Conservation (phyloP, 2,329 filamentous ascomycete species). For the Coniella vitis region DNA sequence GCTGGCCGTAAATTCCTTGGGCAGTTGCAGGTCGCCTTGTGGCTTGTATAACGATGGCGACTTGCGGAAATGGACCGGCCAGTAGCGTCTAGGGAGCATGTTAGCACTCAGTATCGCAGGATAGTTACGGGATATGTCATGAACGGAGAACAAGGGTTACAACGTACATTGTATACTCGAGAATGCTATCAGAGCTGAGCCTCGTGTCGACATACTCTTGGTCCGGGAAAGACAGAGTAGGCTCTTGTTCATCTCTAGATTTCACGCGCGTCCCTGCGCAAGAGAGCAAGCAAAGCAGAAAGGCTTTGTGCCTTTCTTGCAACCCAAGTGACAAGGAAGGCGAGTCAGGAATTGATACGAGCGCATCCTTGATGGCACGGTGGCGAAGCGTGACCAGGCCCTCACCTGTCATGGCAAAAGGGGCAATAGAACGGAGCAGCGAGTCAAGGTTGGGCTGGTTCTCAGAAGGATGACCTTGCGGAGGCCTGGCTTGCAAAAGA, state of each 20-base stretch:
- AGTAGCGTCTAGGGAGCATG: not conserved
- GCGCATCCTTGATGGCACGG: conserved; percentile 2
- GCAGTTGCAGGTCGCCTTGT: not conserved
- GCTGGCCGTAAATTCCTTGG: not conserved
- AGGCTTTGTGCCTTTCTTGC: not conserved
- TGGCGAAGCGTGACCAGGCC: not conserved
- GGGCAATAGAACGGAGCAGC: not conserved
- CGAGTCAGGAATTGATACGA: not conserved
- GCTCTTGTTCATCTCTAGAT: not conserved
- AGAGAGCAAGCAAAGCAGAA: not conserved
- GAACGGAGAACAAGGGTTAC: not conserved
- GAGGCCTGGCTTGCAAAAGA: not conserved
- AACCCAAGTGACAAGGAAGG: not conserved
- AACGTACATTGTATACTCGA: not conserved
- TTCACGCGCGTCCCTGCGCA: not conserved
- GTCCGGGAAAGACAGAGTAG: not conserved
- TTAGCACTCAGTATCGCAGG: not conserved
- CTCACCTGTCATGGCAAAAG: not conserved
- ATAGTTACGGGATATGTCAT: too few relatives aligned
- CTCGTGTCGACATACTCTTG: not conserved
- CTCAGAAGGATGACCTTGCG: not conserved
- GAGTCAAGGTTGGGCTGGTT: not conserved
- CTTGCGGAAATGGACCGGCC: not conserved
- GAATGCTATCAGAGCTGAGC: not conserved
- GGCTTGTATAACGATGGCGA: not conserved